A percentile compares a stretch with the other conserved stretches of the same genome.
Evolutionary conservation across 768 basidiomycete genomes (phyloP).

Genomic region (Kwoniella mangroviensis): DNA sequence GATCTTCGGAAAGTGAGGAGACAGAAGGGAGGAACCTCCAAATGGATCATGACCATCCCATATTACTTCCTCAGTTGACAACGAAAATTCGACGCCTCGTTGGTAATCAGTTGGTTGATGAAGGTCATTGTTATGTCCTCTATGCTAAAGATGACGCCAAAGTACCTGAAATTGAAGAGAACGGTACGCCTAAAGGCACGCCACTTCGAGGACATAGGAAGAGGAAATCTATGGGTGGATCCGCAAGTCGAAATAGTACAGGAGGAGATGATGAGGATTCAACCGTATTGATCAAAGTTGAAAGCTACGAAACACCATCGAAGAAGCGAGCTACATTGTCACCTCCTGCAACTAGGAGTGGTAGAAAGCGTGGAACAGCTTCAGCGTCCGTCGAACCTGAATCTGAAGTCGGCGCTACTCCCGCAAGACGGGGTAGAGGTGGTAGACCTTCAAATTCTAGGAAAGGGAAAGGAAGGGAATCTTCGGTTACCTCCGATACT

Average conservation of each 20-base stretch:
- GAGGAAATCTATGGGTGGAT: slow-evolving; percentile 10
- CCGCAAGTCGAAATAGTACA: not conserved
- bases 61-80: slow-evolving; percentile 28
- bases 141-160: slow-evolving; percentile 28
- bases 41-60: slow-evolving; percentile 27
- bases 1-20: slow-evolving; percentile 37
- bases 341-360: slow-evolving; percentile 15
- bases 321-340: not conserved
- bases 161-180: slow-evolving; percentile 2
- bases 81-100: slow-evolving; percentile 43
- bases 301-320: slow-evolving; percentile 7
- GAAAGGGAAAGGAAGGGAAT: slow-evolving; percentile 20
- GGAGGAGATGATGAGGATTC: slow-evolving; percentile 12
- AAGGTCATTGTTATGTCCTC: slow-evolving; percentile 43
- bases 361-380: not conserved
- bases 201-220: slow-evolving; percentile 7
- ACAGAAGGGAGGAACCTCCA: slow-evolving; percentile 17
- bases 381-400: slow-evolving; percentile 22
- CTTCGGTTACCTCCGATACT: slow-evolving; percentile 14
- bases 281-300: slow-evolving; percentile 1
- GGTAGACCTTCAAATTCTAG: slow-evolving; percentile 6
- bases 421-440: slow-evolving; percentile 9
- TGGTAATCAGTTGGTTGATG: slow-evolving; percentile 38
- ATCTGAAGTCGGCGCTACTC: not conserved
- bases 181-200: slow-evolving; percentile 6